Evolutionary conservation across 768 basidiomycete species (phyloP).

Genomic region (Tubosaeta brunneosetosa): DNA sequence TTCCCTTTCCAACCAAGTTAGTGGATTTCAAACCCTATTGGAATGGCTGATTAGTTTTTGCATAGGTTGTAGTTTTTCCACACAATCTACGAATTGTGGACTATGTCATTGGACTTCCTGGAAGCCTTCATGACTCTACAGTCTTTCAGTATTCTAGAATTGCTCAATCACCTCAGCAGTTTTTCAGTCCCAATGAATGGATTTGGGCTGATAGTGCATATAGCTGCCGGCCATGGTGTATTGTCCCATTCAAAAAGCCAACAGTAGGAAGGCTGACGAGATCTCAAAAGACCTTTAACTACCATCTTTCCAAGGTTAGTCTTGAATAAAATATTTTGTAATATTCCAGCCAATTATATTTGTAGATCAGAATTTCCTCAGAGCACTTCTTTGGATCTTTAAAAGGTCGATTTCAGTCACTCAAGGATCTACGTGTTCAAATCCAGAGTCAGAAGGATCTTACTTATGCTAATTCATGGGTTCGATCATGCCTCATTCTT

Average conservation of each 20-base stretch:
- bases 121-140: slow-evolving; percentile 10
- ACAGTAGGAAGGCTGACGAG: slow-evolving; percentile 6
- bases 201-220: slow-evolving; percentile 20
- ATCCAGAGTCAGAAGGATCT: slow-evolving; percentile 6
- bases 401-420: slow-evolving; percentile 10
- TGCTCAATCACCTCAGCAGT: not conserved
- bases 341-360: not conserved
- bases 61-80: not conserved
- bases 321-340: not conserved
- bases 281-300: slow-evolving; percentile 21
- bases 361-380: slow-evolving; percentile 1
- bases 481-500: slow-evolving; percentile 1
- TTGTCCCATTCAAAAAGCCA: slow-evolving; percentile 25
- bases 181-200: slow-evolving; percentile 9
- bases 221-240: slow-evolving; percentile 17
- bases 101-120: slow-evolving; percentile 11
- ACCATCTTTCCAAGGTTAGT: slow-evolving; percentile 20
- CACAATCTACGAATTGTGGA: slow-evolving; percentile 8
- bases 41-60: not conserved
- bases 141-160: not conserved
- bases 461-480: slow-evolving; percentile 4
- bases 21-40: no score
- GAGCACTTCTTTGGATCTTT: slow-evolving; percentile 14
- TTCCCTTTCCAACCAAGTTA: slow-evolving; percentile 10
- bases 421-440: slow-evolving; percentile 7